Base-by-base conservation (phyloP, 2,329 filamentous ascomycete genomes). In the Fusarium liriodendri region DNA sequence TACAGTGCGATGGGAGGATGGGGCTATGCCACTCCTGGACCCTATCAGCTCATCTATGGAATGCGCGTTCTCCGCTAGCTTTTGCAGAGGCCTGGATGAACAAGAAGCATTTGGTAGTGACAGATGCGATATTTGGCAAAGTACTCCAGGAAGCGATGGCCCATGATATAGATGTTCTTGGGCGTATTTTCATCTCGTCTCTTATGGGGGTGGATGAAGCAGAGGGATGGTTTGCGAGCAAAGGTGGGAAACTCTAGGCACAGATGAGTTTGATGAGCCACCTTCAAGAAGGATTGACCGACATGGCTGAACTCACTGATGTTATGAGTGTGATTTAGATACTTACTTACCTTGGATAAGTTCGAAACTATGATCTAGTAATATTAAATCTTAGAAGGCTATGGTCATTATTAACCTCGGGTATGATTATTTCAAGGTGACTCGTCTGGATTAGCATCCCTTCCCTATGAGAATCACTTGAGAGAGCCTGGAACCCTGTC, bases 161-260 rank as follows among this genome's bases (percentile, higher is more conserved):
- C 69, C 79, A 85, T 73, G 79, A 83, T 64, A 80, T 87, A 69
- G 81, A 88, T 77, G 40, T 79, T 67, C 87, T 87, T 82, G 83
- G 85, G 9, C 79, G 68, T 71, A 82, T 84, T 25, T 74, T 82
- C 42, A 76, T 83, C 27, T 78, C 80, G 35, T 76, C 77, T 16
- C 50, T 79, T 54, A 2, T 83, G 58, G 81, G 81, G 2, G 71
- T 79, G 8, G 80, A 82, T 6, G 82, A 83, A 47, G 76, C 81
- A 1, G 79, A 80, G 42, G 78, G 77, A 2, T 83, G 81, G 82
- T 82, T 83, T 66, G 77, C 68, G 4, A 77, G 70, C 20, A 72
- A 55, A 37, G 81, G 77, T n/a, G 72, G 71, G 20, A 74, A 66
- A 42, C 33, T 74, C 14, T 72, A 63, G 18, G 16, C 4, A 5